These are phyloP conservation scores for Phylloporus rhodoxanthus DNA, from an alignment of 768 basidiomycete species.

Conservation along the genomic window DNA sequence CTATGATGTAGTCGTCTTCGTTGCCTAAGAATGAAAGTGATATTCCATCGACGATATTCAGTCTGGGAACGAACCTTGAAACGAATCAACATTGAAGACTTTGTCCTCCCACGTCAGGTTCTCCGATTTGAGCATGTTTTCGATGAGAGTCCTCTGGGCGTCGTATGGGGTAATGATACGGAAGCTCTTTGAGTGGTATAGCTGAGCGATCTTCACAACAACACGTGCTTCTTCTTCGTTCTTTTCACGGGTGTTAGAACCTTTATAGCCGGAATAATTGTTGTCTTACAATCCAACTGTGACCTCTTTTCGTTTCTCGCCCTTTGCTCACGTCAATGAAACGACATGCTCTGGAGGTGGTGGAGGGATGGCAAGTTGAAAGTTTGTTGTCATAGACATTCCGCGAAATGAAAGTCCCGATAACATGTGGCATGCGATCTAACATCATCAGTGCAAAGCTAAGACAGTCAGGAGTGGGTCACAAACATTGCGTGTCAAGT, in stretches of 20 bases:
- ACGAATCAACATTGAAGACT: slow-evolving; percentile 72
- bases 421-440: slow-evolving; percentile 81
- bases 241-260: slow-evolving; percentile 33
- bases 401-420: slow-evolving; percentile 65
- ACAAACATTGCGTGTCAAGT: slow-evolving; percentile 69
- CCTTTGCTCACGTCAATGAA: slow-evolving; percentile 38
- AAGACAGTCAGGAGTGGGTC: not conserved
- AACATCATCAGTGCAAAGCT: not conserved
- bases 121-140: slow-evolving; percentile 43
- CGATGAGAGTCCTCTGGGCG: slow-evolving; percentile 56
- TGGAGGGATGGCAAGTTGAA: slow-evolving; percentile 46
- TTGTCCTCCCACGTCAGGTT: slow-evolving; percentile 55
- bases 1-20: slow-evolving; percentile 68
- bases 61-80: slow-evolving; percentile 54
- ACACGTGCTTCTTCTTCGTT: slow-evolving; percentile 51
- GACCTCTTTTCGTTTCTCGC: slow-evolving; percentile 20
- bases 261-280: not conserved
- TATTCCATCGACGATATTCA: not conserved
- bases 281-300: slow-evolving; percentile 34
- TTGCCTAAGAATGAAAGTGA: slow-evolving; percentile 48
- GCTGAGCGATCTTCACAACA: slow-evolving; percentile 47
- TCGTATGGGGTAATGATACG: slow-evolving; percentile 79
- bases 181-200: slow-evolving; percentile 46
- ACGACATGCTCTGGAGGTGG: slow-evolving; percentile 28
- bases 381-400: slow-evolving; percentile 58